Percentiles rank a stretch among this genome's conserved stretches.
Conservation (phyloP, 371 early-diverging fungal genomes). For the Coemansia sp. region DNA sequence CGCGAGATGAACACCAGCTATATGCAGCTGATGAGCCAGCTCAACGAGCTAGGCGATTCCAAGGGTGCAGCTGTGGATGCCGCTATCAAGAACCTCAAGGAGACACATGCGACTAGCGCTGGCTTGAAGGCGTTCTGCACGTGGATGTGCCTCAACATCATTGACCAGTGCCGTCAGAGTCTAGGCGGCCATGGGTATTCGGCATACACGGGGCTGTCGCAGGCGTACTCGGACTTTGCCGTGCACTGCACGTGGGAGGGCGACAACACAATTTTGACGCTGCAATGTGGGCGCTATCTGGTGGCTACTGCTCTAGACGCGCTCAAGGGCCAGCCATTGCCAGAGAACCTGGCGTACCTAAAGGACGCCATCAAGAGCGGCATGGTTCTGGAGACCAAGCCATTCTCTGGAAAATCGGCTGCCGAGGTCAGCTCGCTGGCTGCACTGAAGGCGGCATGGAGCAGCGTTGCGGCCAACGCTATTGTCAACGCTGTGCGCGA, state of each 20-base stretch:
- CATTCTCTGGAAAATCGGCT: constrained; percentile 33
- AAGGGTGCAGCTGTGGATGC: constrained; percentile 64
- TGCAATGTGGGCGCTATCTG: constrained; percentile 88
- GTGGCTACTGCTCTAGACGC: constrained; percentile 79
- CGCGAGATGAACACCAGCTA: constrained; percentile 79
- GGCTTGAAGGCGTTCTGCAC: constrained; percentile 96
- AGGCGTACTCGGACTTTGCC: constrained; percentile 85
- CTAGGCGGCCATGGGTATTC: constrained; percentile 93
- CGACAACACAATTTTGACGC: constrained; percentile 86
- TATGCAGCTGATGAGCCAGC: constrained; percentile 68
- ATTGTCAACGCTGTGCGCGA: constrained; percentile 78
- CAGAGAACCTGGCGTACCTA: constrained; percentile 82
- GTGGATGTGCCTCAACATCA: constrained; percentile 82
- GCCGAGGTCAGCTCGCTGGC: constrained; percentile 61
- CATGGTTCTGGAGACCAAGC: background rate
- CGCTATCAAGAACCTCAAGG: constrained; percentile 67
- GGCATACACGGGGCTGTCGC: constrained; percentile 84
- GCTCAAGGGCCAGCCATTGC: constrained; percentile 69
- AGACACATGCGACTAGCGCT: constrained; percentile 88
- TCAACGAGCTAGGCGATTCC: constrained; percentile 72
- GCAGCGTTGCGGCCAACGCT: constrained; percentile 78
- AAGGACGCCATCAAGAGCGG: constrained; percentile 19
- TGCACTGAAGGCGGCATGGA: constrained; percentile 78
- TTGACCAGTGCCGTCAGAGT: constrained; percentile 88
- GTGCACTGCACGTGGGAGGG: constrained; percentile 95